phyloP scores from a whole-genome alignment of 441 rosid genomes.

The Erodium moschatum region DNA sequence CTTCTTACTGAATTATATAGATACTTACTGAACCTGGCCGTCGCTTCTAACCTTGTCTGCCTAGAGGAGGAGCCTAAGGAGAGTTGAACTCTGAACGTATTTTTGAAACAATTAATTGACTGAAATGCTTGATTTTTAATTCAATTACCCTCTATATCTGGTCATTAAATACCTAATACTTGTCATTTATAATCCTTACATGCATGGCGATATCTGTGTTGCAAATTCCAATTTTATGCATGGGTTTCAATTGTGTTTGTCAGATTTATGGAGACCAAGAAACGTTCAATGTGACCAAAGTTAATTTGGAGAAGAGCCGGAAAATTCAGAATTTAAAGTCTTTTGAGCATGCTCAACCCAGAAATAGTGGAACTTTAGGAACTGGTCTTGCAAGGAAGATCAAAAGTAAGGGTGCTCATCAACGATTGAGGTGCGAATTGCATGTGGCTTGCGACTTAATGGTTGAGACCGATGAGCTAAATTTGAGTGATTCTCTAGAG shows the following conservation, averaged over 20 bases:
- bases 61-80: neutral
- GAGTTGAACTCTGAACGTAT: neutral
- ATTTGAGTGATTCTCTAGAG: constrained; percentile 30
- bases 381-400: constrained; percentile 38
- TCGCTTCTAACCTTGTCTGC: too few species aligned
- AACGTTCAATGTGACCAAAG: constrained; percentile 29
- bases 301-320: constrained; percentile 26
- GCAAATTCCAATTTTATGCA: constrained; percentile 9
- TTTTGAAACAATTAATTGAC: neutral
- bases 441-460: too few species aligned
- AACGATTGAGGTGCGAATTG: too few species aligned
- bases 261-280: constrained; percentile 39
- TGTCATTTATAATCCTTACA: neutral
- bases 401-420: constrained; percentile 26
- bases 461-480: constrained; percentile 23
- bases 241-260: constrained; percentile 21
- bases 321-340: constrained; percentile 19
- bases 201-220: constrained; percentile 1
- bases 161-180: neutral
- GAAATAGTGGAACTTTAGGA: constrained; percentile 35
- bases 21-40: neutral
- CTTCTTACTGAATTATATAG: neutral
- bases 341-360: constrained; percentile 25
- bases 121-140: neutral
- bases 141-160: neutral